Base-by-base conservation (phyloP, 495 filamentous ascomycete genomes). In the Aspergillus indologenus region DNA sequence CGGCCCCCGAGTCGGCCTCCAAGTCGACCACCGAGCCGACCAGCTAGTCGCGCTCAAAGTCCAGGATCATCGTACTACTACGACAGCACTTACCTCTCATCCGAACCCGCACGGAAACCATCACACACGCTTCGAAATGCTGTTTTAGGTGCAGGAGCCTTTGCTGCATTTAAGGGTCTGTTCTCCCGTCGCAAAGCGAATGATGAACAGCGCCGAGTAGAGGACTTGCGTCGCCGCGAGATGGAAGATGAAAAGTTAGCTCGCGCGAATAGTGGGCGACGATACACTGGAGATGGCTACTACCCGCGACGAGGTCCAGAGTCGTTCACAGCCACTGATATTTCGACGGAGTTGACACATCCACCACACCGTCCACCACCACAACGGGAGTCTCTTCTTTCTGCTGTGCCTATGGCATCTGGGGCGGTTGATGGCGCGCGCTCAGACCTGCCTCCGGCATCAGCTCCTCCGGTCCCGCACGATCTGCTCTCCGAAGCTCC, bases 151-250 rank as follows among this genome's bases (percentile, higher is more conserved):
- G 74, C 90, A 5, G 91, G 91, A 12, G 80, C 81, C 8, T 71
- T 82, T 76, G 75, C 88, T 67, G 72, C 90, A 62, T 70, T 83
- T 73, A 70, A 85, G 70, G 88, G 85, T 67, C 78, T 85, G 63
- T 85, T 87, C 64, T 85, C 80, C 40, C 82, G 83, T 48, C 76
- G 82, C 12, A 81, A 79, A 60, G 82, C 83, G 17, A 75, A 79
- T 48, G 85, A 83, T 63, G 86, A 90, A 53, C 79, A 90, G 45
- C 81, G 78, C 17, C 79, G 86, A n/a, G 52, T 89, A 17, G 84
- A 86, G 31, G 80, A 83, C 3, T 77, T 89, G 20, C 82, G 78
- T 45, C 71, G 72, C 45, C 77, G 70, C 42, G 82, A 86, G 26
- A 67, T 76, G n/a, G 77, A 89, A 40, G 83, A 89, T 40, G 85